Base-by-base conservation (phyloP, 208 protist genomes). In the Wallacemonas sp. region DNA sequence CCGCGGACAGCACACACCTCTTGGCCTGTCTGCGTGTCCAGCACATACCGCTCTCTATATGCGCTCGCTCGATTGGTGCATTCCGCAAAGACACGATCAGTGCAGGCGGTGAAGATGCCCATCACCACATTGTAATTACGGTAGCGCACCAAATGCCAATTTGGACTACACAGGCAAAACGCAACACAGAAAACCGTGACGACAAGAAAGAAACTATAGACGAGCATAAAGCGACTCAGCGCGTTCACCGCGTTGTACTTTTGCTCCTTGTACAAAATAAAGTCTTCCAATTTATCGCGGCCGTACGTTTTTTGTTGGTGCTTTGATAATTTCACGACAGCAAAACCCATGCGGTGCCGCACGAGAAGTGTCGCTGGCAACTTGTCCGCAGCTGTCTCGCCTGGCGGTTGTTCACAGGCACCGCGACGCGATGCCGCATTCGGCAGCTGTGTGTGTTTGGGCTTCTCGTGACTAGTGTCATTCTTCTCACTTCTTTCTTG, bases 201-300 rank as follows among this genome's bases (percentile, higher is more conserved):
- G 24, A 74, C 54, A 41, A 88, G 56, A 17, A 69, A 66, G 22
- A 87, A 31, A 24, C 79, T 59, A n/a, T 90, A 30, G 45, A 87
- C 27, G 39, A 88, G 58, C 11, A 86, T 55, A 45, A 86, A 84
- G n/a, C 88, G 77, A 49, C 77, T 68, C 21, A 94, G 66, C 41
- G 72, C 58, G 53, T 94, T 94, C 24, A 90, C 70, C 14, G 68
- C 62, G 61, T 88, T 81, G 66, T 94, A 84, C 66, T 94, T 94
- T 44, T 83, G 77, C 51, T 91, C 72, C 80, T 94, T 94, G 73
- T 91, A 91, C 1, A 94, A 49, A 0, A 86, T 34, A 53, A 79
- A 80, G 38, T 71, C 77, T 42, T 91, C 82, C 2, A 85, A 62
- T 44, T 64, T 54, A 17, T 64, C 33, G 12, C 66, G 74, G 34